Conservation (phyloP, 805 yeast genomes). For the Wickerhamomyces queroliae region DNA sequence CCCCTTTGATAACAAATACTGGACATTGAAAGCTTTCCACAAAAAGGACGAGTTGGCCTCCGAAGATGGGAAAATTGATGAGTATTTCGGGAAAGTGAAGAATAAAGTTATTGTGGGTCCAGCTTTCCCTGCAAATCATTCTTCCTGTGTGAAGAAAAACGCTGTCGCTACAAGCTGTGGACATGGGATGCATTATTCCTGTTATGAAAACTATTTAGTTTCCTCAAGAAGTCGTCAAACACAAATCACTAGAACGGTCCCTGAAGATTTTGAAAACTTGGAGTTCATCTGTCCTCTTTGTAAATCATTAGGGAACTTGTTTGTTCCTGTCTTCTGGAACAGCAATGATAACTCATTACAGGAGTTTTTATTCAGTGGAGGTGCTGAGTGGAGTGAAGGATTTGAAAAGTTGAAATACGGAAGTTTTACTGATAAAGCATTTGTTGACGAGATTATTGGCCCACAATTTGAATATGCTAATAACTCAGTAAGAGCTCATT, state of each 20-base stretch:
- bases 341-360: conserved; percentile 31
- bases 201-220: conserved; percentile 60
- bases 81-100: conserved; percentile 31
- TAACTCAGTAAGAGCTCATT: conserved; percentile 5
- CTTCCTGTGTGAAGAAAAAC: conserved; percentile 7
- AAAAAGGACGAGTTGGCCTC: conserved; percentile 25
- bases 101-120: conserved; percentile 55
- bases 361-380: conserved; percentile 5
- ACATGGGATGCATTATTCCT: conserved; percentile 85
- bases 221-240: conserved; percentile 51
- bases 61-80: conserved; percentile 27
- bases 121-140: conserved; percentile 47
- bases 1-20: conserved; percentile 57
- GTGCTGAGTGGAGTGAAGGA: conserved; percentile 13
- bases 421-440: conserved; percentile 4
- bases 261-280: conserved; percentile 62
- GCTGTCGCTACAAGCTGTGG: conserved; percentile 68
- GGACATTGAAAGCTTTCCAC: conserved; percentile 61
- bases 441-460: conserved; percentile 4
- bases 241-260: conserved; percentile 77
- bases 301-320: conserved; percentile 77
- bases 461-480: conserved; percentile 7
- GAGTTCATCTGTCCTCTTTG: conserved; percentile 90
- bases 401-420: conserved; percentile 7
- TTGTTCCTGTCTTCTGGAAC: conserved; percentile 69